phyloP scores from a whole-genome alignment of 129 eudicot species.

The Arctium lappa region DNA sequence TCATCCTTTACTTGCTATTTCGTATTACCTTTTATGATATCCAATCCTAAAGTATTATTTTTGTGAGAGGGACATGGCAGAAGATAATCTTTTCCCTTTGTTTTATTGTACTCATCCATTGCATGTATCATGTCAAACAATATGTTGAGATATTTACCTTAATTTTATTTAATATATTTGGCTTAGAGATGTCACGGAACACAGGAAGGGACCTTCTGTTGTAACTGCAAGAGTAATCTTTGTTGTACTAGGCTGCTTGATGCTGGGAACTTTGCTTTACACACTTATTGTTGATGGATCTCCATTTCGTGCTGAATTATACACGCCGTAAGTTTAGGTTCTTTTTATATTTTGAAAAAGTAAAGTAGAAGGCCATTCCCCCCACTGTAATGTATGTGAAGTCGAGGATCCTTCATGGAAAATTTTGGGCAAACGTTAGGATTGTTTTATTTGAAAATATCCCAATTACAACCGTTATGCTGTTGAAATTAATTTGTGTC shows the following conservation, averaged over 20 bases:
- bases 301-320: constrained; percentile 47
- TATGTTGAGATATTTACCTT: neutral
- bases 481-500: no score
- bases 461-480: no score
- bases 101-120: neutral
- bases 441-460: no score
- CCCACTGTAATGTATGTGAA: neutral
- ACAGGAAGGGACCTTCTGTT: constrained; percentile 41
- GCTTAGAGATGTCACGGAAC: constrained; percentile 41
- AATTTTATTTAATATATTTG: constrained; percentile 4
- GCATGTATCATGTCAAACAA: neutral
- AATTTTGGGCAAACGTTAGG: no score
- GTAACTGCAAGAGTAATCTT: constrained; percentile 48
- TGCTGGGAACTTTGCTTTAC: constrained; percentile 66
- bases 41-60: neutral
- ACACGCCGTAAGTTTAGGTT: constrained; percentile 56
- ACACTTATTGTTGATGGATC: constrained; percentile 52
- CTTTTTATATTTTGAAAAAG: neutral
- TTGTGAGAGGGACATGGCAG: neutral
- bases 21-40: neutral
- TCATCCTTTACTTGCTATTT: neutral
- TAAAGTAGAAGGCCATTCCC: neutral
- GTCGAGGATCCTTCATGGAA: no score
- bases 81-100: neutral
- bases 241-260: constrained; percentile 55